phyloP scores from a whole-genome alignment of 352 stramenopile species.

The Globisporangium uncinulatum region DNA sequence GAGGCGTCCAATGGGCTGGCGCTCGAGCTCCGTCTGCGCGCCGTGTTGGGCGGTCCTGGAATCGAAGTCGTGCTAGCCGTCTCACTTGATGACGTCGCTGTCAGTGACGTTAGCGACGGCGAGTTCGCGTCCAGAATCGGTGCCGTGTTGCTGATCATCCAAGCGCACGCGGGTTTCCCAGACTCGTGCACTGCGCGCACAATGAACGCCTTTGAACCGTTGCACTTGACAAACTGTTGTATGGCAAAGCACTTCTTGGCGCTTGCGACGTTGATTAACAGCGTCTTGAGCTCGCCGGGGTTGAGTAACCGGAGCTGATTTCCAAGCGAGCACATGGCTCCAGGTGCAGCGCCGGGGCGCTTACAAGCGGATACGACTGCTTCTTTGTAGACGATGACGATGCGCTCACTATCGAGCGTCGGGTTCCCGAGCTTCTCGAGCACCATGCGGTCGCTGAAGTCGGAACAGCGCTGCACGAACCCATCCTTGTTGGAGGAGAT shows the following conservation, averaged over 20 bases:
- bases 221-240: conserved; percentile 66
- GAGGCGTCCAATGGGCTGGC: background rate
- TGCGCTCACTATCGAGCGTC: conserved; percentile 28
- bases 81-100: background rate
- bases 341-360: conserved; percentile 6
- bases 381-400: conserved; percentile 70
- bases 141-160: conserved; percentile 77
- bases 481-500: conserved; percentile 69
- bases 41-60: background rate
- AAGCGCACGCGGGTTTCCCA: conserved; percentile 52
- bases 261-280: conserved; percentile 56
- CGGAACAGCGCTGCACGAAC: conserved; percentile 49
- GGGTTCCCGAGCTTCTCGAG: conserved; percentile 54
- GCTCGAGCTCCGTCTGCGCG: background rate
- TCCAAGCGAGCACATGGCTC: conserved; percentile 24
- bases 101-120: background rate
- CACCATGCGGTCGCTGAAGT: conserved; percentile 70
- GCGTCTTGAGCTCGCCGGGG: conserved; percentile 54
- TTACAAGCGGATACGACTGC: conserved; percentile 24
- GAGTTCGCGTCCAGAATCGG: conserved; percentile 26
- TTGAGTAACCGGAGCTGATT: conserved; percentile 66
- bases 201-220: conserved; percentile 67
- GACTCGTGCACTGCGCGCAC: conserved; percentile 61
- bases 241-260: conserved; percentile 67
- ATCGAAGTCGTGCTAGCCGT: background rate